Evolutionary conservation across 2,329 filamentous ascomycete genomes (phyloP), one percentile per base, ranked within the genome.

Genomic region (Penicillium hesseltinei): DNA sequence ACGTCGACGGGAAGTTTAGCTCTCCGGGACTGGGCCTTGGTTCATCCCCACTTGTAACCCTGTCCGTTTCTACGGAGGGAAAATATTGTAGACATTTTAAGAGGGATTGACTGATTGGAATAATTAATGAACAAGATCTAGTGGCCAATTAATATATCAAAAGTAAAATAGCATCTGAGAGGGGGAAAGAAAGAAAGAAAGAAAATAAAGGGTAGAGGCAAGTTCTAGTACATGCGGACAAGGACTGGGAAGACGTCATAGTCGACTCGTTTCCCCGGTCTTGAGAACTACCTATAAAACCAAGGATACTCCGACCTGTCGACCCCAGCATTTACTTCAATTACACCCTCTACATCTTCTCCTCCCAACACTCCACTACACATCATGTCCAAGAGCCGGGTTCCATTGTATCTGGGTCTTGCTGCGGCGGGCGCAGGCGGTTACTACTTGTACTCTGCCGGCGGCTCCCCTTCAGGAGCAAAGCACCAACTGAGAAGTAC

Each of bases 401-500:
- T 70, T 36, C 66, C 68, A 19, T 55, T 76, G 39, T 75, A 72
- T 66, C 64, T 78, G 33, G 73, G 87, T 67, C 76, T 86, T 65
- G 84, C 81, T 58, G 86, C 84, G 63, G 88, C 83, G 33, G 85
- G 84, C 67, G 88, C 86, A 63, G 79, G 87, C 57, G 91, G 89
- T 43, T 97, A 96, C 82, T 97, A 97, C 81, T 84, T 97, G 62
- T 99, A 96, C 82, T 82, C 78, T 51, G 89, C 92, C 17, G 93
- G 93, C 60, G 92, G 93, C 57, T 84, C 86, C 74, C 82, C 91
- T 51, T 90, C 89, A 76, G 86, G 84, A 49, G 93, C 92, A n/a
- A 86, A 92, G 82, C 90, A 93, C 81, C 82, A 94, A 75, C 83
- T 90, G 66, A 90, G 96, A 80, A 84, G 93, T 96, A 79, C 45